phyloP scores from a whole-genome alignment of 441 rosid genomes.

The Hura crepitans region DNA sequence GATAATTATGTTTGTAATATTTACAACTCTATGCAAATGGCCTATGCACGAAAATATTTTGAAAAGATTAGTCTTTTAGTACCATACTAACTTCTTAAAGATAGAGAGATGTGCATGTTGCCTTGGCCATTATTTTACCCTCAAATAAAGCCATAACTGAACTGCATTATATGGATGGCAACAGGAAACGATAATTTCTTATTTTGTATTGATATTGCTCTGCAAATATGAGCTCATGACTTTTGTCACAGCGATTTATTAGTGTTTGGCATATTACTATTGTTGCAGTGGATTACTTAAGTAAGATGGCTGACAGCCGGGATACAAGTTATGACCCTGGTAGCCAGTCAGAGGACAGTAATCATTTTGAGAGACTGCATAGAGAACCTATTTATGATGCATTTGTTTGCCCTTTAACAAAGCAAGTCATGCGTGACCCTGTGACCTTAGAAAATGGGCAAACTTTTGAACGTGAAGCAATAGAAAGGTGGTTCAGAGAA shows the following conservation, averaged over 20 bases:
- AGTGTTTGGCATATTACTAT: background rate
- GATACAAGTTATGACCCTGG: conserved; percentile 59
- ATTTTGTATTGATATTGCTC: too few relatives aligned
- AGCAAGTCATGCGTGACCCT: conserved; percentile 78
- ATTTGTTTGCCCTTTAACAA: conserved; percentile 86
- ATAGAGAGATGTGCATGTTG: too few relatives aligned
- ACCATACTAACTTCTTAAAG: too few relatives aligned
- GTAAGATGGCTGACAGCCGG: conserved; percentile 62
- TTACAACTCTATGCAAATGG: too few relatives aligned
- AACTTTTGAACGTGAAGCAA: conserved; percentile 88
- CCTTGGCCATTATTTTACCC: too few relatives aligned
- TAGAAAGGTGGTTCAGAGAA: conserved; percentile 82
- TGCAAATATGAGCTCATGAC: too few relatives aligned
- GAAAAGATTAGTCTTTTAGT: too few relatives aligned
- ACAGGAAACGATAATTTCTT: too few relatives aligned
- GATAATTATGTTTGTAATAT: too few relatives aligned
- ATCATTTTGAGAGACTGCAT: conserved; percentile 56
- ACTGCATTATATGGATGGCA: too few relatives aligned
- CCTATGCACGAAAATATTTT: too few relatives aligned
- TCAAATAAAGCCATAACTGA: too few relatives aligned
- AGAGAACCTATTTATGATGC: conserved; percentile 85
- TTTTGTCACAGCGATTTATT: background rate
- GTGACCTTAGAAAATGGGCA: conserved; percentile 81
- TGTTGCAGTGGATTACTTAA: conserved; percentile 15
- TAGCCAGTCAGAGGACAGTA: conserved; percentile 76